Evolutionary conservation across 2,329 filamentous ascomycete genomes (phyloP).

Genomic region (Arthrobotrys conoides): DNA sequence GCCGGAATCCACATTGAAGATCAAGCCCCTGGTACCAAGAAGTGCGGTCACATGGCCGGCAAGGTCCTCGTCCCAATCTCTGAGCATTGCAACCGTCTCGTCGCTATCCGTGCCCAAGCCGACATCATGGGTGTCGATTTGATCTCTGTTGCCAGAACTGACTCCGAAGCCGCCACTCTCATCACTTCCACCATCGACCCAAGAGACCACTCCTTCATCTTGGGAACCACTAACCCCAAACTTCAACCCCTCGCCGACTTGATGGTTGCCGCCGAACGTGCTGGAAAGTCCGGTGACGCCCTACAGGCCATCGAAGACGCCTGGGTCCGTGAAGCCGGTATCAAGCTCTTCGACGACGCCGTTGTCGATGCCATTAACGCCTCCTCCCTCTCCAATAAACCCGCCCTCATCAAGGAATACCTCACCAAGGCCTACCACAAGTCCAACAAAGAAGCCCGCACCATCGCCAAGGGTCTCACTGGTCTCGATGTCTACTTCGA

Average conservation of each 20-base stretch:
- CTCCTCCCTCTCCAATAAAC: constrained; percentile 76
- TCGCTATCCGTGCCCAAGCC: constrained; percentile 95
- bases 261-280: constrained; percentile 86
- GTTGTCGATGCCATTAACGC: constrained; percentile 84
- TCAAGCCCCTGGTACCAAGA: constrained; percentile 97
- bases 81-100: constrained; percentile 97
- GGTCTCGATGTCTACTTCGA: constrained; percentile 90
- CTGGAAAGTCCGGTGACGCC: constrained; percentile 83
- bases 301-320: constrained; percentile 93
- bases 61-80: constrained; percentile 97
- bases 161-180: constrained; percentile 96
- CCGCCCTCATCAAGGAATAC: constrained; percentile 78
- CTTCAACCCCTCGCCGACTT: constrained; percentile 89
- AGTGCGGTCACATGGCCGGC: constrained; percentile 99
- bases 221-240: constrained; percentile 87
- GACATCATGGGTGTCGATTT: constrained; percentile 98
- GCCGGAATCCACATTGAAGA: constrained; percentile 99
- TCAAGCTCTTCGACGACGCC: constrained; percentile 92
- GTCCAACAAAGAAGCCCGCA: constrained; percentile 84
- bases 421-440: constrained; percentile 80
- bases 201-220: constrained; percentile 93
- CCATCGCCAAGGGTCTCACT: constrained; percentile 81
- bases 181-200: constrained; percentile 97
- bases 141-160: constrained; percentile 90
- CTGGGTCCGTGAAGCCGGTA: constrained; percentile 82